A percentile compares a stretch with the other conserved stretches of the same genome.
Conservation (phyloP, 345 rosid species). For the Eucalyptus sideroxylon region DNA sequence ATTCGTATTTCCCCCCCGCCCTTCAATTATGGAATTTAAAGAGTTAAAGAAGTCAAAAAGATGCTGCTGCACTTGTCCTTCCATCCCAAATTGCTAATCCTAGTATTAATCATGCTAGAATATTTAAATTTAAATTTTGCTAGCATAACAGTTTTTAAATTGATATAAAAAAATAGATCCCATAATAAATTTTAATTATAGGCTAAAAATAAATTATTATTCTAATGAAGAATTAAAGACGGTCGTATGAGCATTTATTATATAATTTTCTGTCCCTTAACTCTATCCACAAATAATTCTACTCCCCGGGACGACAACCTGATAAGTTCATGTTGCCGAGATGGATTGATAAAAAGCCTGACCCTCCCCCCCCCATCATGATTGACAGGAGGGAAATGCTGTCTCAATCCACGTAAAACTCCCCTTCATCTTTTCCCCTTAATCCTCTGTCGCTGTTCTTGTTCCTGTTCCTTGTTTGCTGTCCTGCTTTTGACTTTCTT, state of each 20-base stretch:
- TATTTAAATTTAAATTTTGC: too few relatives aligned
- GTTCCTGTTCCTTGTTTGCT: not conserved
- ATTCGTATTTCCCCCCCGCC: not conserved
- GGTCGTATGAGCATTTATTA: too few relatives aligned
- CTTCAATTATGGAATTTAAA: not conserved
- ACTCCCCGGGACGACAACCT: not conserved
- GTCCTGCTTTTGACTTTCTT: not conserved
- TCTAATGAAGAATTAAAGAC: too few relatives aligned
- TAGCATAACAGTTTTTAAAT: too few relatives aligned
- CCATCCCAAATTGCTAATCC: not conserved
- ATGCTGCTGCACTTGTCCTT: not conserved
- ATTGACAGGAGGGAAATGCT: not conserved
- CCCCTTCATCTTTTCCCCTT: not conserved
- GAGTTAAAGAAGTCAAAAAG: not conserved
- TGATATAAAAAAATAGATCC: too few relatives aligned
- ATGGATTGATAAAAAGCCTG: not conserved
- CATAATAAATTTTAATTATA: too few relatives aligned
- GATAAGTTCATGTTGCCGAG: not conserved
- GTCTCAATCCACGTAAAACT: not conserved
- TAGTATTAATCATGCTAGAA: not conserved
- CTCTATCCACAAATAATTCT: not conserved
- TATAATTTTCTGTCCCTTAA: not conserved
- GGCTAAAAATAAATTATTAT: too few relatives aligned
- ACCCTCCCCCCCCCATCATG: not conserved
- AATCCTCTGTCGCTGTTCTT: not conserved